These are phyloP conservation scores for Ascochyta clinopodiicola DNA, from an alignment of 2,329 filamentous ascomycete species.

Conservation along the genomic window DNA sequence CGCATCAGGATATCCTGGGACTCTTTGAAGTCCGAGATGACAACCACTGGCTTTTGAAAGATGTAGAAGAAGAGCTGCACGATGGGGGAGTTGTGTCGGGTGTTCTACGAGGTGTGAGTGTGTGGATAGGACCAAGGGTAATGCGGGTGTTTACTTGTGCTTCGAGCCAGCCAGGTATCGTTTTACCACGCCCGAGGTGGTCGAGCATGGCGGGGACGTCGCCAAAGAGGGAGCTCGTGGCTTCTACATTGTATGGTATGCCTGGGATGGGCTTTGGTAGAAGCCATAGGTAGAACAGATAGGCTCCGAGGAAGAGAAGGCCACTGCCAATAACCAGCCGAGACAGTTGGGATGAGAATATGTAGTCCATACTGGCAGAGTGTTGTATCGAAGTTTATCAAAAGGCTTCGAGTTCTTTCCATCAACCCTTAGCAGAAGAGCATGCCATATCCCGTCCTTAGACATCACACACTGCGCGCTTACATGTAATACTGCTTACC, in stretches of 20 bases:
- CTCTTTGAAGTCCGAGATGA: constrained; percentile 54
- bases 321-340: too few species aligned
- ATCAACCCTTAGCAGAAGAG: too few species aligned
- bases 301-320: neutral
- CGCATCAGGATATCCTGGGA: constrained; percentile 51
- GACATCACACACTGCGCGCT: too few species aligned
- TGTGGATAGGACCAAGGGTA: too few species aligned
- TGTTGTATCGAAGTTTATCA: too few species aligned
- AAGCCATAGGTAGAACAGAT: constrained; percentile 22
- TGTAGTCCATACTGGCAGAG: too few species aligned
- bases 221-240: constrained; percentile 50
- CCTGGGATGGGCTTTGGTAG: constrained; percentile 55
- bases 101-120: neutral
- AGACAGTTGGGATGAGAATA: too few species aligned
- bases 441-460: too few species aligned
- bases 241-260: constrained; percentile 54
- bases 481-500: too few species aligned
- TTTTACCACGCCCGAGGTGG: constrained; percentile 36
- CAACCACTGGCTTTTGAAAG: constrained; percentile 51
- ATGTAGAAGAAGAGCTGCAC: constrained; percentile 58
- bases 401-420: too few species aligned
- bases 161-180: constrained; percentile 10
- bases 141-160: neutral
- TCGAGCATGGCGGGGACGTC: constrained; percentile 48
- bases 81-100: constrained; percentile 17